Evolutionary conservation across 2,329 filamentous ascomycete genomes (phyloP).

Genomic region (Cladorrhinum sp.): DNA sequence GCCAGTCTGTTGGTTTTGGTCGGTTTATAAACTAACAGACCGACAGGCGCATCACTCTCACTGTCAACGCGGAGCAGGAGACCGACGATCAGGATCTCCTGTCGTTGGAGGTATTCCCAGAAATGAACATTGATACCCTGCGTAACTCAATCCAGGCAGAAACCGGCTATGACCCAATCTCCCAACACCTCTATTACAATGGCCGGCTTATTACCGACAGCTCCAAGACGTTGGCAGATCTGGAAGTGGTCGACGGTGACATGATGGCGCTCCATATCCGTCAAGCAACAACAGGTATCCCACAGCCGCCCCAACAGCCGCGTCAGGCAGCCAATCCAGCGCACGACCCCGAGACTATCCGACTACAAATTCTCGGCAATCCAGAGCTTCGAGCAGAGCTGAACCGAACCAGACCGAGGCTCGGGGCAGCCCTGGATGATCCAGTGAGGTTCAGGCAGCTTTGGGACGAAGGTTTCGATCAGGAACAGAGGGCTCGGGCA

Average conservation of each 20-base stretch:
- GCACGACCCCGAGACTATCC: conserved; percentile 75
- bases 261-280: conserved; percentile 86
- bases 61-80: conserved; percentile 68
- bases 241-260: conserved; percentile 81
- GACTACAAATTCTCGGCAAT: conserved; percentile 78
- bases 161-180: conserved; percentile 64
- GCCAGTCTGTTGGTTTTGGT: too few relatives aligned
- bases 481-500: conserved; percentile 68
- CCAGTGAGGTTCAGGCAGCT: conserved; percentile 72
- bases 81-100: conserved; percentile 68
- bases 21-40: not conserved
- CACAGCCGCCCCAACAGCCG: conserved; percentile 27
- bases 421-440: conserved; percentile 74
- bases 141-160: conserved; percentile 88
- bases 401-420: conserved; percentile 67
- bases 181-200: conserved; percentile 88
- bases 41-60: conserved; percentile 82
- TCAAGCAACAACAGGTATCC: conserved; percentile 44
- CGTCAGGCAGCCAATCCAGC: conserved; percentile 30
- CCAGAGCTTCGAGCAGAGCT: conserved; percentile 69
- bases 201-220: conserved; percentile 76
- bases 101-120: conserved; percentile 75
- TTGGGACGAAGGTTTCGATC: conserved; percentile 63
- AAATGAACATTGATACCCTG: conserved; percentile 79
- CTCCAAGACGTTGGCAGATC: conserved; percentile 74